A percentile compares a stretch with the other conserved stretches of the same genome.
Conservation (phyloP, 176 grass and related monocot species). For the Thinopyrum elongatum region DNA sequence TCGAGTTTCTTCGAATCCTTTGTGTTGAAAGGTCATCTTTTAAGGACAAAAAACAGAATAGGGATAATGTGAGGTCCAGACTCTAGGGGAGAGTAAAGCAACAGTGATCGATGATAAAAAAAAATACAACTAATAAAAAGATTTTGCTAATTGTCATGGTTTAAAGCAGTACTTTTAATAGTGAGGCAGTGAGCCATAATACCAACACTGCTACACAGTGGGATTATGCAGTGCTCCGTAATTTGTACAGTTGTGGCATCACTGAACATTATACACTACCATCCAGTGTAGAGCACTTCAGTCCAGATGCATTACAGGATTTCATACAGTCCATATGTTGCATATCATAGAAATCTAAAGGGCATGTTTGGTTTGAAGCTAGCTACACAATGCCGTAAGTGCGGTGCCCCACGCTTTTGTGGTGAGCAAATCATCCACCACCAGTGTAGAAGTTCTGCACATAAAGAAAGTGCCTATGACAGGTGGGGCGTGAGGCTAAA, state of each 20-base stretch:
- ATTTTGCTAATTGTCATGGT: neutral
- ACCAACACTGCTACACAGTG: neutral
- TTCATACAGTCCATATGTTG: neutral
- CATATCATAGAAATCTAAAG: constrained; percentile 1
- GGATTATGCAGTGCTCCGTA: neutral
- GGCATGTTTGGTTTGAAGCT: neutral
- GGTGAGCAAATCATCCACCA: neutral
- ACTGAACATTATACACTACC: neutral
- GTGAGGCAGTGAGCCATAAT: neutral
- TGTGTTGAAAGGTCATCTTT: constrained; percentile 92
- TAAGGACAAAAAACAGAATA: neutral
- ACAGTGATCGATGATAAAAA: neutral
- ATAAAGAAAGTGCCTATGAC: neutral
- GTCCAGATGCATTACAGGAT: neutral
- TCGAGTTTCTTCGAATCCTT: constrained; percentile 96
- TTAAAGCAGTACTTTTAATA: constrained; percentile 8
- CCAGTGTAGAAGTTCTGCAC: neutral
- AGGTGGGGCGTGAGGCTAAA: neutral
- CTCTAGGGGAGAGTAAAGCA: neutral
- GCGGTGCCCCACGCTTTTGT: neutral
- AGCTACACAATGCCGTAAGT: neutral
- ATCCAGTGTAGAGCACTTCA: neutral
- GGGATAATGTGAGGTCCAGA: neutral
- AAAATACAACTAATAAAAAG: neutral
- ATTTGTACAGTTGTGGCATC: neutral